These are phyloP conservation scores for Zygosaccharomyces bisporus DNA, from an alignment of 805 yeast genomes.

Conservation along the genomic window DNA sequence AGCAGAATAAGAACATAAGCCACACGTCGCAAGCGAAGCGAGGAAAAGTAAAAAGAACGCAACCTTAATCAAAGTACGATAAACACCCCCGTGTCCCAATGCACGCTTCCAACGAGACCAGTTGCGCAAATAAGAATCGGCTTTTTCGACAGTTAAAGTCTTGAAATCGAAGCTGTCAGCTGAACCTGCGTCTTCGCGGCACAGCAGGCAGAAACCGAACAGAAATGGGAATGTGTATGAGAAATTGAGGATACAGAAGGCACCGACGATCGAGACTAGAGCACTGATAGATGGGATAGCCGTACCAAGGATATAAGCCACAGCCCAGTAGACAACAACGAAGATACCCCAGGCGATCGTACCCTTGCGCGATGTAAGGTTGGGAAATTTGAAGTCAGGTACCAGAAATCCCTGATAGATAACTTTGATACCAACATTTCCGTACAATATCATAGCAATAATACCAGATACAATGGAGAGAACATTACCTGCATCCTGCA, in stretches of 20 bases:
- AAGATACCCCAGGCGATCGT: slow-evolving; percentile 37
- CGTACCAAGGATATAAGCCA: slow-evolving; percentile 43
- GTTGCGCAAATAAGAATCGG: slow-evolving; percentile 16
- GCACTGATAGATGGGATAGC: slow-evolving; percentile 44
- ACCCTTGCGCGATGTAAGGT: slow-evolving; percentile 36
- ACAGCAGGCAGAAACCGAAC: slow-evolving; percentile 18
- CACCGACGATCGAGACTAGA: slow-evolving; percentile 40
- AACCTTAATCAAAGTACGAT: slow-evolving; percentile 22
- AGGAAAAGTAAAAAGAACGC: slow-evolving; percentile 32
- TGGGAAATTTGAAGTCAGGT: slow-evolving; percentile 33
- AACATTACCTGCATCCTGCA: slow-evolving; percentile 40
- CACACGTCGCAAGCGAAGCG: slow-evolving; percentile 21
- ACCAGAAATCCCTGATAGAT: slow-evolving; percentile 40
- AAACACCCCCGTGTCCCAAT: slow-evolving; percentile 19
- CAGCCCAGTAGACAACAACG: slow-evolving; percentile 42
- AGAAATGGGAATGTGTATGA: slow-evolving; percentile 44
- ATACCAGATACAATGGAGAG: slow-evolving; percentile 39
- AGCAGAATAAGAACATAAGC: slow-evolving; percentile 17
- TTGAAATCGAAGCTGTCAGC: slow-evolving; percentile 34
- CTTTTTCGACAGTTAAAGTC: slow-evolving; percentile 14
- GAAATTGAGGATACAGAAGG: slow-evolving; percentile 45
- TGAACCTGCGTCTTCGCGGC: slow-evolving; percentile 31
- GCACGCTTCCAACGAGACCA: slow-evolving; percentile 38
- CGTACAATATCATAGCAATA: slow-evolving; percentile 45
- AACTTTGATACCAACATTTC: slow-evolving; percentile 47